Conservation (phyloP, 257 asterid species). For the Anisodus tanguticus region DNA sequence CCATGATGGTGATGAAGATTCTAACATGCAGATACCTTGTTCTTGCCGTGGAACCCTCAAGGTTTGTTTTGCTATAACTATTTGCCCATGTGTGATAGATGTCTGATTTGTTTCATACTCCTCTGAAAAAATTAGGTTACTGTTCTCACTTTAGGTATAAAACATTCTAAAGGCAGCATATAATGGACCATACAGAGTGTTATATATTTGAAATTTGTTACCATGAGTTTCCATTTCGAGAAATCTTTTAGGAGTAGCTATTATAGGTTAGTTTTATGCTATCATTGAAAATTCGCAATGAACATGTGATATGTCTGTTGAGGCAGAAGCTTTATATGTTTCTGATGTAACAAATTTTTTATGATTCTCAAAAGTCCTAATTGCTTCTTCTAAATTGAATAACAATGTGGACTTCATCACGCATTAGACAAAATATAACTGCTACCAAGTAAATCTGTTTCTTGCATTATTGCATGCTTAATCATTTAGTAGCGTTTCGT, state of each 20-base stretch:
- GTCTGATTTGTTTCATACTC: background rate
- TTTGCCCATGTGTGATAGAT: background rate
- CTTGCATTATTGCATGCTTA: background rate
- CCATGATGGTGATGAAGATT: conserved; percentile 79
- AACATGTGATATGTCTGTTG: background rate
- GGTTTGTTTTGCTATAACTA: conserved; percentile 47
- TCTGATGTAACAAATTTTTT: background rate
- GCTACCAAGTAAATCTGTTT: background rate
- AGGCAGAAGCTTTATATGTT: background rate
- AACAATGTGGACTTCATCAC: background rate
- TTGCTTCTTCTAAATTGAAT: background rate
- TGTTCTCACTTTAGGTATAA: background rate
- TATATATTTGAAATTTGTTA: background rate
- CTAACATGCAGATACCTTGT: conserved; percentile 87
- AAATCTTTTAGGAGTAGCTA: background rate
- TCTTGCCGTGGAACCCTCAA: conserved; percentile 87
- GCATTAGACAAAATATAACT: background rate
- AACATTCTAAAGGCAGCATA: background rate
- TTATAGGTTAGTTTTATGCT: background rate
- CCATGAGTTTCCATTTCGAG: background rate
- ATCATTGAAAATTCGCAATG: background rate
- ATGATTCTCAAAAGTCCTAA: background rate
- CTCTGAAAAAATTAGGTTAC: background rate
- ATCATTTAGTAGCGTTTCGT: background rate
- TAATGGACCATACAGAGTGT: background rate